Evolutionary conservation across 352 stramenopile species (phyloP), one percentile per base, ranked within the genome.

Genomic region (Globisporangium spiculum): DNA sequence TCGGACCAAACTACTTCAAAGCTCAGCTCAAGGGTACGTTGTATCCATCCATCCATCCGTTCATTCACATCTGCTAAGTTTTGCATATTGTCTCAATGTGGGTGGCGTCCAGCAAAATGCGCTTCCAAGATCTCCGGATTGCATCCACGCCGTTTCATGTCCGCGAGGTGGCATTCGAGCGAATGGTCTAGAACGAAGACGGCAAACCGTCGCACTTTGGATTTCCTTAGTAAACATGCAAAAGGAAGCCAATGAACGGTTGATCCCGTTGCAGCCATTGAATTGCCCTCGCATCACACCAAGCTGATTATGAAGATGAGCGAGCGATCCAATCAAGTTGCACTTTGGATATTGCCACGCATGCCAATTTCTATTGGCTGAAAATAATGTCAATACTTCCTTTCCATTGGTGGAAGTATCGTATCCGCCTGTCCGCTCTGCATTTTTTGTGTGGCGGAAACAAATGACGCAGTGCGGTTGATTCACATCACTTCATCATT

Each of bases 91-190:
- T 57, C 27, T 60, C 22, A 27, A 8, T 66, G 14, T 44, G 46
- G 12, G 26, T 34, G 18, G n/a, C 12, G 20, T 10, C 52, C 73
- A 91, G 83, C 6, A 89, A 90, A 65, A 63, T 89, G 9, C 77
- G 80, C 0, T 69, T 91, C 30, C 77, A 81, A 62, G 78, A 93
- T 57, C 70, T 91, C 27, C 73, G 68, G 22, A 77, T 89, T 36
- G 63, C 78, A 8, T 80, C 78, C 1, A 72, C 78, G 26, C 85
- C 83, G 12, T 93, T 93, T 67, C 83, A 93, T 41, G 68, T 91
- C 27, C 85, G 85, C 26, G 83, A 91, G 62, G 78, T 93, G 14
- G 81, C 83, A 0, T 93, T 91, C 66, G 78, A 86, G 24, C 80
- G 79, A 54, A 68, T 84, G 58, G 70, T 90, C 24, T 88, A 63